Percentiles rank a stretch among this genome's conserved stretches.
Conservation (phyloP, 495 filamentous ascomycete genomes). For the Margaritispora aquatica region DNA sequence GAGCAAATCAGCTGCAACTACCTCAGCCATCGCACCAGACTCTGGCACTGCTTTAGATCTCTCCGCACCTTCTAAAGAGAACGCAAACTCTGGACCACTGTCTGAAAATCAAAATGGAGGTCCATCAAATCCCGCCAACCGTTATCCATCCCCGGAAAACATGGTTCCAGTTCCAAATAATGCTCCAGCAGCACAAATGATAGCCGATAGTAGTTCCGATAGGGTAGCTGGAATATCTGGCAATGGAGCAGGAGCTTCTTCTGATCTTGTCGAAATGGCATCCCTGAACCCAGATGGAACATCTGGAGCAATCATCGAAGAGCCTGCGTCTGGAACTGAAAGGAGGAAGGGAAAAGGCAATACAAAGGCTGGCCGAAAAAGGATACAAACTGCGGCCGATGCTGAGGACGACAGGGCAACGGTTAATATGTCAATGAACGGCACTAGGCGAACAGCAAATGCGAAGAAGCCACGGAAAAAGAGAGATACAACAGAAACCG, state of each 20-base stretch:
- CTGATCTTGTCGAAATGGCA: constrained; percentile 15
- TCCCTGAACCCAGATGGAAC: constrained; percentile 21
- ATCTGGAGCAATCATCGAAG: constrained; percentile 21
- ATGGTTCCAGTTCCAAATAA: neutral
- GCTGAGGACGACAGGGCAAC: constrained; percentile 19
- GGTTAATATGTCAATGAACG: constrained; percentile 13
- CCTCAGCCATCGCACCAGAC: neutral
- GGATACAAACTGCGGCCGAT: constrained; percentile 17
- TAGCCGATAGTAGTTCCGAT: constrained; percentile 6
- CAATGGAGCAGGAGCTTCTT: neutral
- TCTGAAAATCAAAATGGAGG: neutral
- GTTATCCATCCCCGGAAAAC: constrained; percentile 12
- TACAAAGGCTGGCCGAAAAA: constrained; percentile 5
- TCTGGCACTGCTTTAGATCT: too few species aligned
- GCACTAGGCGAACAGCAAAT: constrained; percentile 1
- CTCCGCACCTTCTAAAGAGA: neutral
- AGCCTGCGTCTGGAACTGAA: constrained; percentile 9
- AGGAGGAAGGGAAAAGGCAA: constrained; percentile 18
- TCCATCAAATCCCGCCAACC: neutral
- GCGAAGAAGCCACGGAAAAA: constrained; percentile 2
- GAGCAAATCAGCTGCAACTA: too few species aligned
- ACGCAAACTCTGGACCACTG: neutral
- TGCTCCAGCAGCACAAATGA: neutral
- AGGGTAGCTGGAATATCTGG: neutral
- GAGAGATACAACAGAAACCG: constrained; percentile 24